Base-by-base conservation (phyloP, 371 early-diverging fungal genomes). In the Enterospora canceri region DNA sequence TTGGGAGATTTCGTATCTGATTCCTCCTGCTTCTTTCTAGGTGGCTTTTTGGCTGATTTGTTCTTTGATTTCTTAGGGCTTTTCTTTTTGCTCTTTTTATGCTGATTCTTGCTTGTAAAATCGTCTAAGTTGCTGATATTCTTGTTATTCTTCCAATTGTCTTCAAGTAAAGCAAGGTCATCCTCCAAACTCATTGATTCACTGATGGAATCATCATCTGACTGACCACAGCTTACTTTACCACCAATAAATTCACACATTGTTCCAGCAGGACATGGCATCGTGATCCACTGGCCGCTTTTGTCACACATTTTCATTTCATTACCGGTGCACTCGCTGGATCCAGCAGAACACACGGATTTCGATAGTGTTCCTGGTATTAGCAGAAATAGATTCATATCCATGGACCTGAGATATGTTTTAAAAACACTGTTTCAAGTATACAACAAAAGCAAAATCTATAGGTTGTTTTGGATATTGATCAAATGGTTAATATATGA, bases 251-350 rank as follows among this genome's bases (percentile, higher is more conserved):
- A 50, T 15, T 21, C n/a, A 56, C 77, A 76, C 24, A 47, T 33
- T 5, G 63, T 70, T 18, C 53, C 67, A 21, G 54, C 28, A 12
- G 77, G 75, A 49, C 77, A 77, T 32, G 74, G 72, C 19, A 63
- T 62, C 16, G 34, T 23, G 21, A 72, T 50, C 71, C 71, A 74
- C 4, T 68, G 40, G 16, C 70, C 72, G 33, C 72, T 68, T 40
- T 68, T 56, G 54, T 66, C 75, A 58, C 77, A 77, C 19, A 75
- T 53, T 15, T 63, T 49, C 56, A 74, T 49, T 28, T 57, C 65
- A 49, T 75, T 72, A 34, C 59, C 66, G 18, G 21, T 49, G 65
- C 77, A 77, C 53, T 68, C 62, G 26, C 65, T 26, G 21, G 75
- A 68, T 32, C 77, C 77, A 0, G 72, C 65, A n/a, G 68, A 54